Conservation (phyloP, 2,329 filamentous ascomycete species). For the Fusarium dimerum region DNA sequence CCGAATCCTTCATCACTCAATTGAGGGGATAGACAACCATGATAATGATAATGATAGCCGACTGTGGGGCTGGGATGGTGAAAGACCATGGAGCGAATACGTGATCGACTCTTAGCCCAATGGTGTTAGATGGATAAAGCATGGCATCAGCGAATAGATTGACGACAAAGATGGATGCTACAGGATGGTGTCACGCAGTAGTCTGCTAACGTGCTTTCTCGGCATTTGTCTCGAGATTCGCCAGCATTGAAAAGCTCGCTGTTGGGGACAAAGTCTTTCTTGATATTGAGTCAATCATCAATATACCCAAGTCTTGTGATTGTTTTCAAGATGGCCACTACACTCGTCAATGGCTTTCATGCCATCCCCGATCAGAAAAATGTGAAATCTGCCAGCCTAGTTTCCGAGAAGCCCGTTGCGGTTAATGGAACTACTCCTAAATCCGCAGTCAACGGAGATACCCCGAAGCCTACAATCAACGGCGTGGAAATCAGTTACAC, state of each 20-base stretch:
- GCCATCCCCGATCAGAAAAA: background rate
- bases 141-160: slow-evolving; percentile 8
- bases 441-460: background rate
- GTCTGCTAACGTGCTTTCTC: slow-evolving; percentile 18
- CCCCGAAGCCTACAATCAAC: background rate
- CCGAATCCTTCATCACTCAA: background rate
- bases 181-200: slow-evolving; percentile 18
- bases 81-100: slow-evolving; percentile 24
- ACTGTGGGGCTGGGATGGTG: slow-evolving; percentile 25
- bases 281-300: no score
- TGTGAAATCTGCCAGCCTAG: background rate
- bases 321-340: background rate
- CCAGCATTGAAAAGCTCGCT: no score
- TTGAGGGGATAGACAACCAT: background rate
- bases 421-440: background rate
- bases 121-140: slow-evolving; percentile 10
- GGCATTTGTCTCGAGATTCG: no score
- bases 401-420: background rate
- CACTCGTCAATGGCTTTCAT: background rate
- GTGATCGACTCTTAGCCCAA: slow-evolving; percentile 19
- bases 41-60: background rate
- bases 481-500: slow-evolving; percentile 3
- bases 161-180: background rate
- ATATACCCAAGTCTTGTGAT: no score
- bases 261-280: no score